A percentile compares a stretch with the other conserved stretches of the same genome.
Evolutionary conservation across 2,329 filamentous ascomycete species (phyloP).

Genomic region (Fusarium graminum): DNA sequence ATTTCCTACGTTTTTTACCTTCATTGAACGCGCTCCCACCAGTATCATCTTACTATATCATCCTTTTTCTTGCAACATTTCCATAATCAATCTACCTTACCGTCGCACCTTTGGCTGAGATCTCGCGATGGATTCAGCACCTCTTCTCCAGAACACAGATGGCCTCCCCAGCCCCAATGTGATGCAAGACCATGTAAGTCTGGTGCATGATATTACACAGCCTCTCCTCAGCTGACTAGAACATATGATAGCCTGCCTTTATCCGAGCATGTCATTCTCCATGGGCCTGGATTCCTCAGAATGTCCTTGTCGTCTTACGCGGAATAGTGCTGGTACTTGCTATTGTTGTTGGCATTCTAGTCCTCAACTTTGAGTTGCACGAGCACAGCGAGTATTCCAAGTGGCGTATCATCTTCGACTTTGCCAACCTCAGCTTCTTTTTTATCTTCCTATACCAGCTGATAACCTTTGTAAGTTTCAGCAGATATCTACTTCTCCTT

Average conservation of each 20-base stretch:
- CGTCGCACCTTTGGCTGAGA: neutral
- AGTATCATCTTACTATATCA: slow-evolving; percentile 19
- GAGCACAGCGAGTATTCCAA: slow-evolving; percentile 55
- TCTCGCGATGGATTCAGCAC: slow-evolving; percentile 52
- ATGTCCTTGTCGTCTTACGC: slow-evolving; percentile 60
- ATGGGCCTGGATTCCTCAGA: slow-evolving; percentile 62
- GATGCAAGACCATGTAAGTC: slow-evolving; percentile 55
- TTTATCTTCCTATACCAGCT: slow-evolving; percentile 62
- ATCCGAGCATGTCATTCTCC: slow-evolving; percentile 66
- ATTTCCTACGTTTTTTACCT: slow-evolving; percentile 25
- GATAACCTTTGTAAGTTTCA: slow-evolving; percentile 59
- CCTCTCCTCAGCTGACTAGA: slow-evolving; percentile 24
- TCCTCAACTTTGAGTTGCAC: slow-evolving; percentile 61
- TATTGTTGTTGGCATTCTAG: slow-evolving; percentile 56
- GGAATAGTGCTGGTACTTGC: slow-evolving; percentile 60
- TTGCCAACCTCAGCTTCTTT: slow-evolving; percentile 60
- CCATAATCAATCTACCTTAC: neutral
- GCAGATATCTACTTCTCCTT: neutral
- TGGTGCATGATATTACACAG: accelerated
- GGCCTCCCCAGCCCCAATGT: slow-evolving; percentile 52
- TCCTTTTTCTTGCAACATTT: neutral
- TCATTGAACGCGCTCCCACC: slow-evolving; percentile 12
- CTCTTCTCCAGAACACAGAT: slow-evolving; percentile 51
- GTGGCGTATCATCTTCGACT: slow-evolving; percentile 63
- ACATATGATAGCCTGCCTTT: slow-evolving; percentile 60